A percentile compares a stretch with the other conserved stretches of the same genome.
Evolutionary conservation across 2,329 filamentous ascomycete genomes (phyloP).

Genomic region (Lachnellula subtilissima): DNA sequence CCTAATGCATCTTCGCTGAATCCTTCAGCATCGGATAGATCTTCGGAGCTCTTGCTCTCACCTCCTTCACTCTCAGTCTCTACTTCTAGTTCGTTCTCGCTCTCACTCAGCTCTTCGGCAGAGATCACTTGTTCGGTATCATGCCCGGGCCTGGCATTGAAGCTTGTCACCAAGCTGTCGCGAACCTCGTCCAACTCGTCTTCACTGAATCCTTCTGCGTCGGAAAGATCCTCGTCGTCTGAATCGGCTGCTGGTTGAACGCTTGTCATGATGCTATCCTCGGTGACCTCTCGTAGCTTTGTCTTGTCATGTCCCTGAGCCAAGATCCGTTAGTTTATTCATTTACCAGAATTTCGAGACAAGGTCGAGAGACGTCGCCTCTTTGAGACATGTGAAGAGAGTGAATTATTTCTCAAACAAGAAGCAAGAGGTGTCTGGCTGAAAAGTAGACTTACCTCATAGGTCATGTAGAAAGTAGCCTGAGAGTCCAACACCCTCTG

Average conservation of each 20-base stretch:
- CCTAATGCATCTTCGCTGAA: neutral
- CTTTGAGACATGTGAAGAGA: neutral
- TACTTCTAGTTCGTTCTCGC: too few species aligned
- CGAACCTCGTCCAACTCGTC: neutral
- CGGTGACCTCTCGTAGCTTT: neutral
- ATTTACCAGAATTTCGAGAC: neutral
- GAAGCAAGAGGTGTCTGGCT: too few species aligned
- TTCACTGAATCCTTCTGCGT: neutral
- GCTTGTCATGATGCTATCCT: neutral
- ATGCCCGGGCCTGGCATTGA: neutral
- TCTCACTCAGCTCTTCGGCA: too few species aligned
- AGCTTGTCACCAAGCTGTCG: neutral
- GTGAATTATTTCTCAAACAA: too few species aligned
- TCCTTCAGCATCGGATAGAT: neutral
- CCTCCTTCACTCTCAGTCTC: too few species aligned
- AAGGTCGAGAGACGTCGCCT: neutral
- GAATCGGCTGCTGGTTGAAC: neutral
- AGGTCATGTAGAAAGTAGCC: too few species aligned
- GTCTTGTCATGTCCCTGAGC: neutral
- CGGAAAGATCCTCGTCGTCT: neutral
- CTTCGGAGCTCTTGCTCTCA: neutral
- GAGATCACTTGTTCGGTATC: neutral
- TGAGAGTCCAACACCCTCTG: too few species aligned
- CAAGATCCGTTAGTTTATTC: neutral
- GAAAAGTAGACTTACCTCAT: too few species aligned